These are phyloP conservation scores for Chytriomyces sp. DNA, from an alignment of 192 early-diverging fungal species.

Conservation along the genomic window DNA sequence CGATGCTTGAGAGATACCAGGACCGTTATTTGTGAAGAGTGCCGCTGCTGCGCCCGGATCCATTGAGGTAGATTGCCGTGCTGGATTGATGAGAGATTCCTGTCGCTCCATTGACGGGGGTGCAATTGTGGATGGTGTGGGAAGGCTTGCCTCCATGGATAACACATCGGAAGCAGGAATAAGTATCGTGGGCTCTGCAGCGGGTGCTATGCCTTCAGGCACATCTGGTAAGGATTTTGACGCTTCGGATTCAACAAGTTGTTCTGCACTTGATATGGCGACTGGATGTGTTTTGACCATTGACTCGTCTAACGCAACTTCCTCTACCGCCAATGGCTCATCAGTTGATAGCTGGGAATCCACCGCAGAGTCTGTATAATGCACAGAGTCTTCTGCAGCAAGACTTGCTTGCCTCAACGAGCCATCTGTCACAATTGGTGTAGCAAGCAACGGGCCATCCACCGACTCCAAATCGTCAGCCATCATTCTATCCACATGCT, in stretches of 20 bases:
- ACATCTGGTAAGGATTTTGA: too few relatives aligned
- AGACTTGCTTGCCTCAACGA: not conserved
- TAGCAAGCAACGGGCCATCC: conserved; percentile 1
- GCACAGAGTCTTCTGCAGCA: not conserved
- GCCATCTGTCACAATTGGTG: not conserved
- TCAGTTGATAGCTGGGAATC: not conserved
- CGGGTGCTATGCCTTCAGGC: not conserved
- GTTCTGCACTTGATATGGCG: too few relatives aligned
- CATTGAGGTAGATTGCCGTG: not conserved
- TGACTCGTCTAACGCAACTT: not conserved
- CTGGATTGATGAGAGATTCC: conserved; percentile 24
- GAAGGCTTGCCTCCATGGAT: not conserved
- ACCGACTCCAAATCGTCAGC: not conserved
- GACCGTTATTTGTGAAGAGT: not conserved
- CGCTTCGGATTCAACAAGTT: too few relatives aligned
- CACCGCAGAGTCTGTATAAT: not conserved
- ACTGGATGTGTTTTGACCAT: too few relatives aligned
- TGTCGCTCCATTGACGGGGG: conserved; percentile 30
- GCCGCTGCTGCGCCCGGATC: not conserved
- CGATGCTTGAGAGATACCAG: not conserved
- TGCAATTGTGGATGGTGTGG: not conserved
- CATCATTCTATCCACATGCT: conserved; percentile 22
- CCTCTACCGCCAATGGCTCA: not conserved
- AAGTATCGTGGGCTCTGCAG: not conserved
- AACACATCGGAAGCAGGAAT: not conserved